These are phyloP conservation scores for Pseudonitzschia delicatissima DNA, from an alignment of 108 stramenopile genomes.

Conservation along the genomic window DNA sequence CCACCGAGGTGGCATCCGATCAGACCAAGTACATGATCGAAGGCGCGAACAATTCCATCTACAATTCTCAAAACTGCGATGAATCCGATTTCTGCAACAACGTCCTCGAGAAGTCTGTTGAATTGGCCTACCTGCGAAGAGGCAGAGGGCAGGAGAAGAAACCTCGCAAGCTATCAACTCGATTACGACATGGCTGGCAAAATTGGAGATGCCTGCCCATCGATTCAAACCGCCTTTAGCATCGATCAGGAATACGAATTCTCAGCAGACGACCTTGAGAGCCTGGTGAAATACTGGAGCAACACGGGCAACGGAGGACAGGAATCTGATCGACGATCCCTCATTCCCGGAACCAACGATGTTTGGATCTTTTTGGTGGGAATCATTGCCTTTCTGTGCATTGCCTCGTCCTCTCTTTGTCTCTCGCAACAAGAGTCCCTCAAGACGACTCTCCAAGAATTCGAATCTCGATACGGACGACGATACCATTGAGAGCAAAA, in stretches of 20 bases:
- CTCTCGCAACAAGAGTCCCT: too few relatives aligned
- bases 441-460: too few relatives aligned
- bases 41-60: neutral
- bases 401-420: too few relatives aligned
- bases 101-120: constrained; percentile 4
- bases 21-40: constrained; percentile 6
- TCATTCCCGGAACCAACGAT: too few relatives aligned
- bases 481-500: neutral
- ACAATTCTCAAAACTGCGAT: constrained; percentile 4
- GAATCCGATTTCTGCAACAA: constrained; percentile 9
- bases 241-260: neutral
- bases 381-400: too few relatives aligned
- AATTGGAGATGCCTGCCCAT: constrained; percentile 1
- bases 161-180: neutral
- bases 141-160: neutral
- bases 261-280: neutral
- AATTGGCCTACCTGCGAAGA: neutral
- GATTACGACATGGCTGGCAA: neutral
- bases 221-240: neutral
- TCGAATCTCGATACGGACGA: neutral
- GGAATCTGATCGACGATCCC: neutral
- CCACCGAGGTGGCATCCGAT: neutral
- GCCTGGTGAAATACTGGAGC: neutral
- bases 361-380: too few relatives aligned
- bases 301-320: neutral